A percentile compares a stretch with the other conserved stretches of the same genome.
Conservation (phyloP, 331 rosid species). For the Acacia concinna region DNA sequence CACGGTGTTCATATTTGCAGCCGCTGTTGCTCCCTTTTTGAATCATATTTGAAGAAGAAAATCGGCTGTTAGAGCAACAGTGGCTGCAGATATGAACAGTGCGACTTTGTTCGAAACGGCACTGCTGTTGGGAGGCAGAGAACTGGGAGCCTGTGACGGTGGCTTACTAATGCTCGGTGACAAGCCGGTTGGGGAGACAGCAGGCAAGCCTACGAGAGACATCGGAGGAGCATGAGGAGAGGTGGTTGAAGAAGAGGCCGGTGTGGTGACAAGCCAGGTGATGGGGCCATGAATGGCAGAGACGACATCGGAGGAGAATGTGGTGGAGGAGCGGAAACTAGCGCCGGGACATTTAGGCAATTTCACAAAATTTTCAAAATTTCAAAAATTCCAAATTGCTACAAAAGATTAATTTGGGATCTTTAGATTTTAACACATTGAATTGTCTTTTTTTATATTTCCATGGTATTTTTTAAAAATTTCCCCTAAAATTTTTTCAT, state of each 20-base stretch:
- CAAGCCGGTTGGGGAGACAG: not conserved
- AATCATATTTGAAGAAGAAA: slow-evolving; percentile 57
- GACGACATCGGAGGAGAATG: slow-evolving; percentile 22
- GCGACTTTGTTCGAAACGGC: slow-evolving; percentile 32
- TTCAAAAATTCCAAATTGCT: no score
- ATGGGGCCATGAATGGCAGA: slow-evolving; percentile 28
- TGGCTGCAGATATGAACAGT: slow-evolving; percentile 44
- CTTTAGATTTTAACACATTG: no score
- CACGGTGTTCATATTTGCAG: no score
- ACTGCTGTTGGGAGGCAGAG: not conserved
- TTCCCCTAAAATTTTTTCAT: no score
- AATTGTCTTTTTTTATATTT: no score
- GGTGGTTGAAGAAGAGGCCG: slow-evolving; percentile 12
- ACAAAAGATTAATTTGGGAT: no score
- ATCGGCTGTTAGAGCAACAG: slow-evolving; percentile 27
- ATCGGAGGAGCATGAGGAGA: slow-evolving; percentile 53
- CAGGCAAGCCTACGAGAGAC: not conserved
- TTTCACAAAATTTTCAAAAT: no score
- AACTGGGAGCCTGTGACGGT: slow-evolving; percentile 19
- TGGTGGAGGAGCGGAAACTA: not conserved
- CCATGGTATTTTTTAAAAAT: no score
- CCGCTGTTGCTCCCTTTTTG: no score
- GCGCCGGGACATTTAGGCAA: no score
- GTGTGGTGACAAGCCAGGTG: not conserved
- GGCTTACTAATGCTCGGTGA: not conserved